phyloP scores from a whole-genome alignment of 2,329 filamentous ascomycete species.

The Ophiocordyceps camponoti-saundersi region DNA sequence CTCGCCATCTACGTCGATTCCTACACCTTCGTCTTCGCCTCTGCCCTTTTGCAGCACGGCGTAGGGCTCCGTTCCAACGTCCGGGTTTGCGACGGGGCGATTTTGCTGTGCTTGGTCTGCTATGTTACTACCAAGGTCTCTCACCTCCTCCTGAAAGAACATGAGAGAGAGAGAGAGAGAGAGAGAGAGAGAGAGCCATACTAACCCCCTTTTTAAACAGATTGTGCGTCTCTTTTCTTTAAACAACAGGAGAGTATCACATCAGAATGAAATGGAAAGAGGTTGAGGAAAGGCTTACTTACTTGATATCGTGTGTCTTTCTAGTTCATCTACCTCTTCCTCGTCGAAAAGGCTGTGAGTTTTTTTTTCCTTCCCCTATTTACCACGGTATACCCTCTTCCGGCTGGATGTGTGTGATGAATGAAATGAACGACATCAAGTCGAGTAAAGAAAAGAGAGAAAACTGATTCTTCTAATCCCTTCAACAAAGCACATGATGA shows the following conservation, averaged over 20 bases:
- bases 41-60: slow-evolving; percentile 37
- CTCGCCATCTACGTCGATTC: slow-evolving; percentile 43
- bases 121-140: slow-evolving; percentile 43
- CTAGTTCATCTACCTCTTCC: slow-evolving; percentile 44
- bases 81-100: slow-evolving; percentile 36
- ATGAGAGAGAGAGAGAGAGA: no score
- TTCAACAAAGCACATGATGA: slow-evolving; percentile 33
- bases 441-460: no score
- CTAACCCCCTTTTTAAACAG: no score
- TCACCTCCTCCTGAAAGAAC: slow-evolving; percentile 14
- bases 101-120: slow-evolving; percentile 41
- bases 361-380: not conserved
- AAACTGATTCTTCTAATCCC: not conserved
- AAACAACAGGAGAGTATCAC: no score
- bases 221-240: slow-evolving; percentile 10
- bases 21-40: slow-evolving; percentile 39
- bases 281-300: no score
- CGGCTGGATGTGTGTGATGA: no score
- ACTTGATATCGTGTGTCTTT: no score
- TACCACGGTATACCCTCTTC: no score
- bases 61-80: slow-evolving; percentile 35
- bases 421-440: no score
- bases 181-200: no score
- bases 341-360: slow-evolving; percentile 45
- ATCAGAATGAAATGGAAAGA: no score